Base-by-base conservation (phyloP, 805 yeast species). In the Candida insectalens region DNA sequence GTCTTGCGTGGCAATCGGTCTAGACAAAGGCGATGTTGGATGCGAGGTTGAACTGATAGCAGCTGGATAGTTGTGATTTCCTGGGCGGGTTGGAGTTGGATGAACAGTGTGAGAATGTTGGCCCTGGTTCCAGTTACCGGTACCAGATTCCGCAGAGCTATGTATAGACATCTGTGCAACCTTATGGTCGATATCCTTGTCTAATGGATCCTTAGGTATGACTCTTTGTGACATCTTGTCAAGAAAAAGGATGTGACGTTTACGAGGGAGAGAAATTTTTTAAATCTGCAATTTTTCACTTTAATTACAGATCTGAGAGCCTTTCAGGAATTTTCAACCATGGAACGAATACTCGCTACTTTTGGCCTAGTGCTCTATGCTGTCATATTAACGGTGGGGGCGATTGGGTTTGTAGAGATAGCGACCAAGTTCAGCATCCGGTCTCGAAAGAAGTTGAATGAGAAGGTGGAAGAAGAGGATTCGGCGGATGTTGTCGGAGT, bases 401-500 rank as follows among this genome's bases (percentile, higher is more conserved):
- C 31, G 26, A 45, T 44, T 27, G 64, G 64, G 17, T 47, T 55
- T 14, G 27, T 46, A 14, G 55, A 49, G 30, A 48, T 59, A 1
- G 9, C 43, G 13, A 25, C 30, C 6, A 46, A 41, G 19, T 55
- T 56, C 39, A 49, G 45, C 19, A 31, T 27, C 16, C 32, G 26
- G 16, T 33, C 49, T 9, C 42, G 53, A 19, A 6, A 27, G 1
- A 15, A 28, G 9, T 31, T 49, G 2, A 45, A 34, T 21, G 25
- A 6, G 41, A 49, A 14, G 16, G 45, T 52, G 5, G n/a, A n/a
- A n/a, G n/a, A n/a, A n/a, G n/a, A n/a, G n/a, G 44, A 42, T 3
- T 42, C 41, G 3, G 65, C 65, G 1, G 60, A 65, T 4, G 62
- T 71, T 2, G 75, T 71, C 37, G 78, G 83, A 6, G 95, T 85